These are phyloP conservation scores for Trichoderma cornu-damae DNA, from an alignment of 2,329 filamentous ascomycete species.

Conservation along the genomic window DNA sequence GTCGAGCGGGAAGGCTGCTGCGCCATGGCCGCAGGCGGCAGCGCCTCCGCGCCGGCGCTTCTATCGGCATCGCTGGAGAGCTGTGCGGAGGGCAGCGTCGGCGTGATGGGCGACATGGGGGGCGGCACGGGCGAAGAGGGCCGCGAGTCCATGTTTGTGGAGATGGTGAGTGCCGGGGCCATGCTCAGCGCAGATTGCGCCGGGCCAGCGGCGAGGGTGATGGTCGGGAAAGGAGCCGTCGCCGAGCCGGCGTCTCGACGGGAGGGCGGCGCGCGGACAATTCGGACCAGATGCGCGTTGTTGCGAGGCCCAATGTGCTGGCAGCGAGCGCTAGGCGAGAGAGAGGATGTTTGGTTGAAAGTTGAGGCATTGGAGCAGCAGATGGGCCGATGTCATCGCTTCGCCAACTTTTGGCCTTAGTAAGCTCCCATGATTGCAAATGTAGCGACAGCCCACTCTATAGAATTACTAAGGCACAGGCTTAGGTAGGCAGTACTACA, in stretches of 20 bases:
- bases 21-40: background rate
- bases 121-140: constrained; percentile 45
- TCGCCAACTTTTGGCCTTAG: background rate
- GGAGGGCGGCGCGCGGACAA: background rate
- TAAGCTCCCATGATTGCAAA: constrained; percentile 12
- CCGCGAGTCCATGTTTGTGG: constrained; percentile 30
- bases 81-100: constrained; percentile 40
- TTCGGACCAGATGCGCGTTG: background rate
- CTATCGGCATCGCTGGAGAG: constrained; percentile 22
- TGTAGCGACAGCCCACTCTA: too few species aligned
- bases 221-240: background rate
- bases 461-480: too few species aligned
- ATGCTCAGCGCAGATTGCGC: constrained; percentile 16
- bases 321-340: background rate
- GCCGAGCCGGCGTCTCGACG: background rate
- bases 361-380: background rate
- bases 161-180: constrained; percentile 31
- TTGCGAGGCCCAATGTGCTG: background rate
- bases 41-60: background rate
- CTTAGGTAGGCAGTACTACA: too few species aligned
- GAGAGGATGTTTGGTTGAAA: background rate
- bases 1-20: constrained; percentile 31
- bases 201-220: constrained; percentile 12
- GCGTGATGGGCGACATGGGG: constrained; percentile 52
- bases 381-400: constrained; percentile 8